A percentile compares a stretch with the other conserved stretches of the same genome.
These are phyloP conservation scores for Ichthyophthirius multifiliis DNA, from an alignment of 169 alveolate species.

Conservation along the genomic window DNA sequence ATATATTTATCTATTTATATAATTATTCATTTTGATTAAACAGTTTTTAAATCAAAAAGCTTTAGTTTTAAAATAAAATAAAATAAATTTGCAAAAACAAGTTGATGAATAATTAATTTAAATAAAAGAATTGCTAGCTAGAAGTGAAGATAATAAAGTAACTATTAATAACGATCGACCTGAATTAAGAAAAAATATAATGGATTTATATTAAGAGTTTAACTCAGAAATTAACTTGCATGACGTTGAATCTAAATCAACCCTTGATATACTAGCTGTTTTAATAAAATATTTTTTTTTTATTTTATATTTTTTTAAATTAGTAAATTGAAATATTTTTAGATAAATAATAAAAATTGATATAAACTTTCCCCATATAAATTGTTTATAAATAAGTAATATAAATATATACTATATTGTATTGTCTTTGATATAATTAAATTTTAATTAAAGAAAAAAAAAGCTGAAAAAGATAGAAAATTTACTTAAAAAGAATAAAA, in stretches of 20 bases:
- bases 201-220: not conserved
- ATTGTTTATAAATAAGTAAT: not conserved
- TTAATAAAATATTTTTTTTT: not conserved
- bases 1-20: too few species aligned
- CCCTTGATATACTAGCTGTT: not conserved
- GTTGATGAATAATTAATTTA: not conserved
- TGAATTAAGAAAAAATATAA: not conserved
- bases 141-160: not conserved
- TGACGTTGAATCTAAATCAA: not conserved
- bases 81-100: not conserved
- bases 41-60: not conserved
- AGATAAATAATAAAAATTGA: not conserved
- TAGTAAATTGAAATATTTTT: slow-evolving; percentile 1
- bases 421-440: not conserved
- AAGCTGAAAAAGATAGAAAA: not conserved
- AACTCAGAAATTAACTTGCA: not conserved
- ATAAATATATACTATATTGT: not conserved
- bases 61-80: not conserved
- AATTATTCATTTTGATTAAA: not conserved
- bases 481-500: not conserved
- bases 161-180: not conserved
- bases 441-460: not conserved
- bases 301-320: not conserved
- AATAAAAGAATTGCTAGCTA: not conserved
- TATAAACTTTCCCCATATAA: not conserved